Conservation (phyloP, 495 filamentous ascomycete species). For the Aspergillus asperescens region DNA sequence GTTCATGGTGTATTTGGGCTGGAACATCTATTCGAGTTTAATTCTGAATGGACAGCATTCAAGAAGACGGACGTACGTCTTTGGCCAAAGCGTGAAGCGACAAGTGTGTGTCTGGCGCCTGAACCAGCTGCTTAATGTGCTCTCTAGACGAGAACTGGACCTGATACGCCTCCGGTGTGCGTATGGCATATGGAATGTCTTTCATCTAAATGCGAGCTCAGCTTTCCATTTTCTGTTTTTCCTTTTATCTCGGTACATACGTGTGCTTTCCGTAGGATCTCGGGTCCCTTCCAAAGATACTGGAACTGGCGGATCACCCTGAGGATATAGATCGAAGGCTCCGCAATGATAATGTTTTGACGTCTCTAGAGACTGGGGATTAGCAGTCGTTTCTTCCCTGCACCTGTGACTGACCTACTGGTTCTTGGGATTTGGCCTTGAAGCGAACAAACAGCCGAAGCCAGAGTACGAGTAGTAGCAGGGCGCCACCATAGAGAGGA, state of each 20-base stretch:
- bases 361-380: too few relatives aligned
- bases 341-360: not conserved
- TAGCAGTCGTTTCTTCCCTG: too few relatives aligned
- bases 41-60: not conserved
- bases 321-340: not conserved
- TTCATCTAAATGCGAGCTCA: not conserved
- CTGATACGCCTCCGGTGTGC: conserved; percentile 1
- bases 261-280: not conserved
- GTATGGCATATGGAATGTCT: not conserved
- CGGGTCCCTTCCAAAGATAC: not conserved
- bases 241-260: not conserved
- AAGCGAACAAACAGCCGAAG: not conserved
- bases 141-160: not conserved
- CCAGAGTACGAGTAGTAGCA: conserved; percentile 1
- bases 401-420: too few relatives aligned
- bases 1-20: not conserved
- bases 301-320: not conserved
- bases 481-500: not conserved
- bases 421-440: not conserved
- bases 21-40: not conserved
- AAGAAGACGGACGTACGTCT: not conserved
- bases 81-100: conserved; percentile 3
- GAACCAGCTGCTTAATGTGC: conserved; percentile 4
- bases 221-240: not conserved
- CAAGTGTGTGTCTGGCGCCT: not conserved